These are phyloP conservation scores for Verticillium nubilum DNA, from an alignment of 2,329 filamentous ascomycete species.

Conservation along the genomic window DNA sequence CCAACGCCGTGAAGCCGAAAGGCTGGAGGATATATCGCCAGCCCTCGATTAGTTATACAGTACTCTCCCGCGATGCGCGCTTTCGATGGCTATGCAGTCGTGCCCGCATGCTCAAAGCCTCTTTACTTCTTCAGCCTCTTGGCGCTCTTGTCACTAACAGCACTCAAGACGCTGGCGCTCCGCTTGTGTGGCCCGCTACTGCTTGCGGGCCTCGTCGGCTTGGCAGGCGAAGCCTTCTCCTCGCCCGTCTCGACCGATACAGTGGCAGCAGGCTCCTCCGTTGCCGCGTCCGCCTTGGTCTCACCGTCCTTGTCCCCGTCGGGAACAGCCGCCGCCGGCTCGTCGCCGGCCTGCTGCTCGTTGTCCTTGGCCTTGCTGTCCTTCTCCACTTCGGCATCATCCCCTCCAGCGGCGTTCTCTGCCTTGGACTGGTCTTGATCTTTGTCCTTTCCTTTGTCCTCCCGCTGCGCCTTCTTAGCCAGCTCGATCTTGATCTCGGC, in stretches of 20 bases:
- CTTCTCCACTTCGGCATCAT: not conserved
- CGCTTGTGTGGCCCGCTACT: slow-evolving; percentile 58
- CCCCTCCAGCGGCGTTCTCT: slow-evolving; percentile 3
- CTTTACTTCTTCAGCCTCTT: slow-evolving; percentile 53
- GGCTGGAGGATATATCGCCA: not conserved
- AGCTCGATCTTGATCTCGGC: slow-evolving; percentile 60
- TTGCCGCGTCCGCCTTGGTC: slow-evolving; percentile 1
- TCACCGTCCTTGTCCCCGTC: slow-evolving; percentile 3
- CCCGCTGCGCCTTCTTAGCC: slow-evolving; percentile 49
- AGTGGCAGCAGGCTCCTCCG: slow-evolving; percentile 2
- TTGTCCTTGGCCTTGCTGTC: not conserved
- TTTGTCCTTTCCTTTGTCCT: slow-evolving; percentile 25
- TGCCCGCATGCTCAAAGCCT: not conserved
- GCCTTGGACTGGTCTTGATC: not conserved
- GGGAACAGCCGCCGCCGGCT: not conserved
- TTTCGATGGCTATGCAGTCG: not conserved
- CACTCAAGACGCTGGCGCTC: slow-evolving; percentile 76
- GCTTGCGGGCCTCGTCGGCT: slow-evolving; percentile 30
- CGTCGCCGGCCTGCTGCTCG: not conserved
- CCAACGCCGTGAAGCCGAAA: not conserved
- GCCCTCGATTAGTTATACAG: not conserved
- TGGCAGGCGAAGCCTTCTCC: slow-evolving; percentile 14
- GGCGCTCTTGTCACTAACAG: slow-evolving; percentile 56
- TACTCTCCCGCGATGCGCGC: not conserved
- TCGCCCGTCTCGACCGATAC: slow-evolving; percentile 6